Evolutionary conservation across 2,329 filamentous ascomycete genomes (phyloP), one percentile per base, ranked within the genome.

Genomic region (Lecanoromycetidae sp.): DNA sequence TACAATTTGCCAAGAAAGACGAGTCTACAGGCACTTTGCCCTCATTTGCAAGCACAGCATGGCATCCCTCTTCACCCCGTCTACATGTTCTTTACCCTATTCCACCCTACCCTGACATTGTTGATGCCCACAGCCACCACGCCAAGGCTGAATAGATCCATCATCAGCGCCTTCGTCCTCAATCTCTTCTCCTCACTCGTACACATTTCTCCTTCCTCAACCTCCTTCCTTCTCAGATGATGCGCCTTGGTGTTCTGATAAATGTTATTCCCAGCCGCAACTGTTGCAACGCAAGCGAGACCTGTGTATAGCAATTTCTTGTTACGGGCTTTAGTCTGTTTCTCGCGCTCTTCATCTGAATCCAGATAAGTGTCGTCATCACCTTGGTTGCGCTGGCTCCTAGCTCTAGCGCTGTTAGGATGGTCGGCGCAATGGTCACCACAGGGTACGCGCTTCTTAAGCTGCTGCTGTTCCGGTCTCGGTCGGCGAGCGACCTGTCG

Each of bases 191-290:
- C 35, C 40, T 52, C 51, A 15, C 22, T 17, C 7, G 15, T 15
- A 5, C 22, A 39, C 12, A 52, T 38, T 27, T 48, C 27, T 12
- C 46, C 47, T 13, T 38, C 26, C 12, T 42, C 36, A 13, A 48
- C 13, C 23, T 45, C 22, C 23, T 34, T 41, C 15, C 17, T 25
- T 9, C 51, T 44, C 5, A 36, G 20, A 19, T 50, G 40, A 32
- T 52, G 47, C 10, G 51, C 51, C 19, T 50, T 50, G 2, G 39
- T 40, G 19, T 44, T 39, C 25, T 52, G 51, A 19, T 50, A 50
- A 19, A 52, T 41, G 13, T 48, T 50, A 26, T 52, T 52, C 6
- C 23, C 44, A 6, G 51, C 51, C 10, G 43, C 44, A n/a, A 52
- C 8, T 15, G 44, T 48, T 5, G 51, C 48, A 23, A 52, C 22